Conservation (phyloP, 306 rosid species). For the Carpinus fangiana region DNA sequence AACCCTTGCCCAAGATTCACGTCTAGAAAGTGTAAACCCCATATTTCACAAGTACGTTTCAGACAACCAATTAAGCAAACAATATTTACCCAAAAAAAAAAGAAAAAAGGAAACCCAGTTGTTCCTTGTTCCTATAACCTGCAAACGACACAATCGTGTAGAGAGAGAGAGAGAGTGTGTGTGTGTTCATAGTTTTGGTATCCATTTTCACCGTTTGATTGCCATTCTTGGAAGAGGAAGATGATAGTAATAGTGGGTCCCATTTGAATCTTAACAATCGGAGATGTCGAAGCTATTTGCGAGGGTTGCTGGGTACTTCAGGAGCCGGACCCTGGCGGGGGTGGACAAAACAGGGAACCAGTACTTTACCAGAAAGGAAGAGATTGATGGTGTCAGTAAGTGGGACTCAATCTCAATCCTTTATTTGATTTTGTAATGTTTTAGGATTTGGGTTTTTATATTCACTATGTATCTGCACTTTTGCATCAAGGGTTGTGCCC, state of each 20-base stretch:
- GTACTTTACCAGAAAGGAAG: slow-evolving; percentile 66
- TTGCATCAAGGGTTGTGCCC: slow-evolving; percentile 13
- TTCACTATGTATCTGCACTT: not conserved
- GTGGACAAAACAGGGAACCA: slow-evolving; percentile 74
- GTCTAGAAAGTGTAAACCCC: too few relatives aligned
- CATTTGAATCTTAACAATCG: slow-evolving; percentile 10
- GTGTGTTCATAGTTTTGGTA: not conserved
- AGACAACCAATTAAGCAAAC: too few relatives aligned
- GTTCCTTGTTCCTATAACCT: slow-evolving; percentile 3
- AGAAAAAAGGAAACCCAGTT: not conserved
- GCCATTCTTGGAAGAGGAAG: slow-evolving; percentile 6
- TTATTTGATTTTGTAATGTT: not conserved
- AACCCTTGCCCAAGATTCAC: too few relatives aligned
- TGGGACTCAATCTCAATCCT: slow-evolving; percentile 31
- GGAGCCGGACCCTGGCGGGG: slow-evolving; percentile 56
- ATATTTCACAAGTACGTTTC: too few relatives aligned
- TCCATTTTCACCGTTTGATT: slow-evolving; percentile 12
- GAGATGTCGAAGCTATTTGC: slow-evolving; percentile 69
- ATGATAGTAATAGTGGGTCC: slow-evolving; percentile 13
- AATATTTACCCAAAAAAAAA: too few relatives aligned
- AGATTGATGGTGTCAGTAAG: slow-evolving; percentile 79
- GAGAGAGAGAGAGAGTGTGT: not conserved
- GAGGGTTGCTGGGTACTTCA: slow-evolving; percentile 54
- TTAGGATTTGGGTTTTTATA: not conserved
- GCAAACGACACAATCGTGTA: not conserved